Conservation (phyloP, 768 basidiomycete genomes). For the Tylopilus subfusipes region DNA sequence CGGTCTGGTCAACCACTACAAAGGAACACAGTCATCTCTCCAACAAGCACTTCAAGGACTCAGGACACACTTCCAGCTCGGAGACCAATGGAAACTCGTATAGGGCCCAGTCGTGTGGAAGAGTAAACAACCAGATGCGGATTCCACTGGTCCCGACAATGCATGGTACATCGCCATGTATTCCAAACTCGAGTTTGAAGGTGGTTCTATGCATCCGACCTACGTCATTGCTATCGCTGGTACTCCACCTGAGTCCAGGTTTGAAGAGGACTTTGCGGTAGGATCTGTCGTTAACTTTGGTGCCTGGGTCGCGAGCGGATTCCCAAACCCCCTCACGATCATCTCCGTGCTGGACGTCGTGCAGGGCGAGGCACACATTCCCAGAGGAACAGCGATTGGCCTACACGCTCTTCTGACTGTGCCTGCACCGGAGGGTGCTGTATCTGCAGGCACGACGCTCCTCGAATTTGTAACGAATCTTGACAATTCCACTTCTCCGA, state of each 20-base stretch:
- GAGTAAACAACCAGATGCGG: neutral
- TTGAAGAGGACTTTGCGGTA: constrained; percentile 4
- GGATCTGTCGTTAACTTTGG: constrained; percentile 8
- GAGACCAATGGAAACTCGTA: constrained; percentile 4
- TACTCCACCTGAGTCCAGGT: neutral
- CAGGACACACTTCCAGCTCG: too few species aligned
- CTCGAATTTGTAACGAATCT: constrained; percentile 4
- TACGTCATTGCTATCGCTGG: constrained; percentile 15
- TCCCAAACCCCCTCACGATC: neutral
- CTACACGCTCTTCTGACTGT: constrained; percentile 4
- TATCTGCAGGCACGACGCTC: neutral
- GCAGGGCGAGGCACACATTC: neutral
- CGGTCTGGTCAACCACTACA: neutral
- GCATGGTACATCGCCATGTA: constrained; percentile 14
- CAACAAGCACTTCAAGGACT: neutral
- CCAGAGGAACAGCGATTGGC: neutral
- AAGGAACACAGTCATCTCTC: neutral
- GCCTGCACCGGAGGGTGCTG: neutral
- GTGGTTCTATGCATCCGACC: constrained; percentile 4
- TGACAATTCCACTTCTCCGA: neutral
- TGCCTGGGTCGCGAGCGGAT: constrained; percentile 4
- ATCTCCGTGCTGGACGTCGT: neutral
- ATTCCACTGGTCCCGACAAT: constrained; percentile 10
- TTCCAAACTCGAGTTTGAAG: constrained; percentile 7
- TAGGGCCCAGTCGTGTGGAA: constrained; percentile 19